Percentiles rank a stretch among this genome's conserved stretches.
Evolutionary conservation across 2,329 filamentous ascomycete species (phyloP).

Genomic region (Madurella mycetomatis): DNA sequence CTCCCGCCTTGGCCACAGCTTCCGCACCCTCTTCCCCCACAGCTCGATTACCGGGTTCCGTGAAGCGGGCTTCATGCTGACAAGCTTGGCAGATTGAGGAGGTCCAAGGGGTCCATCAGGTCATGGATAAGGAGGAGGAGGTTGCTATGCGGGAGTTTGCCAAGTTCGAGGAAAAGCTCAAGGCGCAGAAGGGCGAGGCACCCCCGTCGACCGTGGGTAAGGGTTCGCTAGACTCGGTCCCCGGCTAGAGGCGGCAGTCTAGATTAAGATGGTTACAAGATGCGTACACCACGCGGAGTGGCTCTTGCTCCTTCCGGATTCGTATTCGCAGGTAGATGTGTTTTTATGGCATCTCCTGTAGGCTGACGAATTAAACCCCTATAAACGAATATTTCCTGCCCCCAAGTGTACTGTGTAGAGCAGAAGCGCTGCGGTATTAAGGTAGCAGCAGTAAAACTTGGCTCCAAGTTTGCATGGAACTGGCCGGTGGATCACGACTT

Average conservation of each 20-base stretch:
- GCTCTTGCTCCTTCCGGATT: no score
- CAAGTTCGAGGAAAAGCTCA: slow-evolving; percentile 85
- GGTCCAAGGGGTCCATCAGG: slow-evolving; percentile 86
- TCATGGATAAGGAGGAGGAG: slow-evolving; percentile 88
- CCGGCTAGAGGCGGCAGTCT: slow-evolving; percentile 26
- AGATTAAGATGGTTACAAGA: not conserved
- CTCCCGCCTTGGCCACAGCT: not conserved
- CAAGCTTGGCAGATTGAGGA: slow-evolving; percentile 70
- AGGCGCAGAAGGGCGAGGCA: slow-evolving; percentile 46
- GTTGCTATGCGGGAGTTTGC: slow-evolving; percentile 83
- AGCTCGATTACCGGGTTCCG: not conserved
- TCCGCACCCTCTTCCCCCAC: slow-evolving; percentile 3
- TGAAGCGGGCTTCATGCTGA: not conserved
- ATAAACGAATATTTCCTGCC: no score
- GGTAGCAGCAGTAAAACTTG: no score
- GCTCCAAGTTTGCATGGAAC: no score
- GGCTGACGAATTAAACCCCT: no score
- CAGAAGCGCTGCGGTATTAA: no score
- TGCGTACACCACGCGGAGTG: not conserved
- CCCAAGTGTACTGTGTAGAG: no score
- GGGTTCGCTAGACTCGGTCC: slow-evolving; percentile 36
- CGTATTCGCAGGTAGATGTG: no score
- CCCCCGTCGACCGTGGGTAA: slow-evolving; percentile 37
- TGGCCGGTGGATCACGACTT: no score
- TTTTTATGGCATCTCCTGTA: no score